Evolutionary conservation across 1,139 yeast species (phyloP).

Genomic region (Debaryomyces fabryi): DNA sequence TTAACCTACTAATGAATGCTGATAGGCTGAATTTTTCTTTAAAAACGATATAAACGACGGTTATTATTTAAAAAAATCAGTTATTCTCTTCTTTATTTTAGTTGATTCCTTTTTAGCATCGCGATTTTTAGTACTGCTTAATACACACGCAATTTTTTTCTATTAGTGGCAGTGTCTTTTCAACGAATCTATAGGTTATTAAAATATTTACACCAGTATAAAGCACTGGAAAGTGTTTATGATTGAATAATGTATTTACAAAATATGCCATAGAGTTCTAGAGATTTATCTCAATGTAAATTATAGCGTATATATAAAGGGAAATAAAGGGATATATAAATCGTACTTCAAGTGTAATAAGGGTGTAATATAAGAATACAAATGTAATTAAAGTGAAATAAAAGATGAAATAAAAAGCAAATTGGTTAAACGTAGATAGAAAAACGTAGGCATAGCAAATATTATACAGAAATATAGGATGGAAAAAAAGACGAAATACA

Average conservation of each 20-base stretch:
- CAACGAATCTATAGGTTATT: neutral
- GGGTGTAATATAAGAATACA: neutral
- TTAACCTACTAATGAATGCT: neutral
- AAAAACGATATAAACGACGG: neutral
- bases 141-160: neutral
- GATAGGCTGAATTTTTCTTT: neutral
- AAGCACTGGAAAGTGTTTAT: neutral
- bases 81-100: neutral
- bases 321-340: neutral
- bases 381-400: neutral
- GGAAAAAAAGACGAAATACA: neutral
- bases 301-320: neutral
- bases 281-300: neutral
- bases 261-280: neutral
- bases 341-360: neutral
- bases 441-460: neutral
- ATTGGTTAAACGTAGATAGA: neutral
- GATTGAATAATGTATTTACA: neutral
- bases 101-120: neutral
- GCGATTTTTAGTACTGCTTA: neutral
- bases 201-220: neutral
- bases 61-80: neutral
- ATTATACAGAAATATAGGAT: neutral
- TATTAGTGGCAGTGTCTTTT: slow-evolving; percentile 3
- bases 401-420: neutral